Conservation (phyloP, 1,284 basidiomycete species). For the Agaricales sp. region DNA sequence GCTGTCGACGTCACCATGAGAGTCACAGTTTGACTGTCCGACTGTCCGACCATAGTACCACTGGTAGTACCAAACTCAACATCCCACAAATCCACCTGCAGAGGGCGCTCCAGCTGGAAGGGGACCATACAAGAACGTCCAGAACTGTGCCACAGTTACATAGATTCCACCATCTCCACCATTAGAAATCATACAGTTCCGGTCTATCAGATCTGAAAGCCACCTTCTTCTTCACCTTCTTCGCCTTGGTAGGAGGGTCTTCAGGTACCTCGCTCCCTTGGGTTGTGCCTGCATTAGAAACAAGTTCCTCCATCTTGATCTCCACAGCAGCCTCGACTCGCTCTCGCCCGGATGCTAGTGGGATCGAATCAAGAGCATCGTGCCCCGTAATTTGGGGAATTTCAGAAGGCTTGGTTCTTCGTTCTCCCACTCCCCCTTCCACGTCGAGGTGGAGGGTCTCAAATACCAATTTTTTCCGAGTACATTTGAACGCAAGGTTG, state of each 20-base stretch:
- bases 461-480: constrained; percentile 77
- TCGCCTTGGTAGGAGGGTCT: constrained; percentile 21
- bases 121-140: too few relatives aligned
- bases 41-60: too few relatives aligned
- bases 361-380: constrained; percentile 9
- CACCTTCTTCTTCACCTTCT: constrained; percentile 56
- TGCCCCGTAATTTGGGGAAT: constrained; percentile 6
- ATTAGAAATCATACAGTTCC: constrained; percentile 51
- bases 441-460: constrained; percentile 92
- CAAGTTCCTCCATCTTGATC: constrained; percentile 16
- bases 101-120: too few relatives aligned
- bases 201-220: constrained; percentile 59
- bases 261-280: constrained; percentile 9
- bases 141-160: too few relatives aligned
- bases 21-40: too few relatives aligned
- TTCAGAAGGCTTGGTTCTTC: constrained; percentile 56
- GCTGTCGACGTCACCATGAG: too few relatives aligned
- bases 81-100: too few relatives aligned
- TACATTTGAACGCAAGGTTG: constrained; percentile 92
- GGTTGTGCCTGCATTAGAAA: too few relatives aligned
- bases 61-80: too few relatives aligned
- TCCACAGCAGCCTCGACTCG: constrained; percentile 14
- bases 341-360: constrained; percentile 8
- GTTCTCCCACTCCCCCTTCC: constrained; percentile 84
- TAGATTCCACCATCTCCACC: too few relatives aligned